Evolutionary conservation across 2,329 filamentous ascomycete genomes (phyloP).

Genomic region (Tympanopsis confertula): DNA sequence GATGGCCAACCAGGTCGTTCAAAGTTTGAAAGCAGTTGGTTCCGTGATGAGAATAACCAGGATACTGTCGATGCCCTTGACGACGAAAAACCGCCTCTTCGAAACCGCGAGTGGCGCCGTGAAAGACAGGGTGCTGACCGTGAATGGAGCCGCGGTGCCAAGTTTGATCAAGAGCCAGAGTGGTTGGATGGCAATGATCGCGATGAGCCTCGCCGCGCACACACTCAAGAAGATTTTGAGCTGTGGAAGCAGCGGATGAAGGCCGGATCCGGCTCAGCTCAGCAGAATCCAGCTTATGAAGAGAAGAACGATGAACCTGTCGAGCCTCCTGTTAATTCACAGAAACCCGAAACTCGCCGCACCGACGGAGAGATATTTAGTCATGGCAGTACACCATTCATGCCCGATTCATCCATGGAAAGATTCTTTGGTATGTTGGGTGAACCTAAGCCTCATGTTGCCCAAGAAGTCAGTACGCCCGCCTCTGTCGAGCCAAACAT

Average conservation of each 20-base stretch:
- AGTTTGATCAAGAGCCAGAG: constrained; percentile 45
- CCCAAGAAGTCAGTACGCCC: constrained; percentile 14
- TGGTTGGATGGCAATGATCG: constrained; percentile 41
- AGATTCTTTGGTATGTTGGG: constrained; percentile 42
- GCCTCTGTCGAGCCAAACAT: constrained; percentile 12
- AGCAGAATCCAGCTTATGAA: too few species aligned
- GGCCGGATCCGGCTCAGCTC: constrained; percentile 21
- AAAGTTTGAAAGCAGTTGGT: constrained; percentile 38
- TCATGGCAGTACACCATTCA: constrained; percentile 28
- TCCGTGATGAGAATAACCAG: constrained; percentile 23
- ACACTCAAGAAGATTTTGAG: constrained; percentile 55
- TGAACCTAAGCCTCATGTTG: constrained; percentile 22
- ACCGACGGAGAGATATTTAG: constrained; percentile 23
- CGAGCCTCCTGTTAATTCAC: constrained; percentile 1
- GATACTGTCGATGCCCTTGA: not conserved
- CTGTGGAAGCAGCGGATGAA: constrained; percentile 57
- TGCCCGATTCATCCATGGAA: constrained; percentile 33
- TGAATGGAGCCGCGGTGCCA: constrained; percentile 16
- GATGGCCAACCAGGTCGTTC: constrained; percentile 34
- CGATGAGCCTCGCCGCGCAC: constrained; percentile 36
- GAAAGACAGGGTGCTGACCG: constrained; percentile 12
- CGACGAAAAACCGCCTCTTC: constrained; percentile 22
- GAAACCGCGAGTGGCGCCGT: constrained; percentile 39
- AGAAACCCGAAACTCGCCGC: constrained; percentile 18
- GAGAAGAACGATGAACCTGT: not conserved